These are phyloP conservation scores for Periglandula ipomoeae DNA, from an alignment of 2,329 filamentous ascomycete genomes.

Conservation along the genomic window DNA sequence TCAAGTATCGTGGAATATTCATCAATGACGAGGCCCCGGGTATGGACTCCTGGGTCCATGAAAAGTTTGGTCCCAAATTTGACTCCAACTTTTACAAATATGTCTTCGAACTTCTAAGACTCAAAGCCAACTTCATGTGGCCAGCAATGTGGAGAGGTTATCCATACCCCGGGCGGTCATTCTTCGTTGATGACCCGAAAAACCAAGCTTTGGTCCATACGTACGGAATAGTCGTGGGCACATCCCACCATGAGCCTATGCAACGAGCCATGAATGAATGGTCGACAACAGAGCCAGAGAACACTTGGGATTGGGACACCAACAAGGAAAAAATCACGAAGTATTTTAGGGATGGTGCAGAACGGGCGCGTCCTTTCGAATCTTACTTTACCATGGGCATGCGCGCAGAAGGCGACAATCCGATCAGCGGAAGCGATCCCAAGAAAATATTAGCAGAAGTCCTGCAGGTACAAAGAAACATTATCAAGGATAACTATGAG, in stretches of 20 bases:
- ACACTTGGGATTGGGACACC: conserved; percentile 50
- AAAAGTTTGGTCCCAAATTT: conserved; percentile 37
- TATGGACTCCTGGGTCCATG: conserved; percentile 46
- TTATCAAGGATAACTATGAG: conserved; percentile 43
- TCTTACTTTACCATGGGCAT: conserved; percentile 50
- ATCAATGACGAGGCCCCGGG: conserved; percentile 43
- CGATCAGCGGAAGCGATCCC: conserved; percentile 40
- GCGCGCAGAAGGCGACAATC: conserved; percentile 50
- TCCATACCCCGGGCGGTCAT: conserved; percentile 41
- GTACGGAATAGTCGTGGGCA: conserved; percentile 56
- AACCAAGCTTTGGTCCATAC: conserved; percentile 52
- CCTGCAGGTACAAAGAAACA: conserved; percentile 42
- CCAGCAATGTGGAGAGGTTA: conserved; percentile 54
- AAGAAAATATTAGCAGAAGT: conserved; percentile 43
- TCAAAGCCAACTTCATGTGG: conserved; percentile 57
- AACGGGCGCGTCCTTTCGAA: conserved; percentile 45
- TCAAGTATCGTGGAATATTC: conserved; percentile 53
- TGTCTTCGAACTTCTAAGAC: conserved; percentile 53
- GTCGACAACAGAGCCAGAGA: conserved; percentile 29
- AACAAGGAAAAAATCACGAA: conserved; percentile 45
- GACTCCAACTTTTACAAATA: conserved; percentile 49
- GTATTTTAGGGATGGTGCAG: conserved; percentile 48
- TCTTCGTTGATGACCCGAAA: conserved; percentile 51
- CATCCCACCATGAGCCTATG: conserved; percentile 59
- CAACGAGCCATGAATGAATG: conserved; percentile 45